Evolutionary conservation across 495 filamentous ascomycete species (phyloP), one percentile per base, ranked within the genome.

Genomic region (Tuber indicum): DNA sequence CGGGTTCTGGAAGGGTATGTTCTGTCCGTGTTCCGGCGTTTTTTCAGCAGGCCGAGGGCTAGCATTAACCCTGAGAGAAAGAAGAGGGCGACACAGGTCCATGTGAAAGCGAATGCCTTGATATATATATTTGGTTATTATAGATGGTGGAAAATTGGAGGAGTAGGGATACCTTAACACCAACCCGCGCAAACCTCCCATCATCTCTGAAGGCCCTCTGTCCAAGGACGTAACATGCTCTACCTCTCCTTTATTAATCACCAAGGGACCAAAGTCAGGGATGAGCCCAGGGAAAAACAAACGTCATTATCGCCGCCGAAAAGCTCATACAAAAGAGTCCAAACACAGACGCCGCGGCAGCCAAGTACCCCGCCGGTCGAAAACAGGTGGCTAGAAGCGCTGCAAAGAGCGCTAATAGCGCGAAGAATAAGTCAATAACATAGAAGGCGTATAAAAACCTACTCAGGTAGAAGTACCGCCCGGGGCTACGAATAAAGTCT

Each of bases 361-460:
- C 89, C 21, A 92, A 78, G 75, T 88, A 89, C 79, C 88, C 87
- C 47, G 88, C 91, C 46, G 91, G 84, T 42, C 89, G 86, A 8
- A 87, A 89, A 84, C 87, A 91, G 58, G 91, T 85, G 16, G 91
- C 89, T 43, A 91, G 80, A 26, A 92, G 82, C 26, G 90, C 89
- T 44, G 87, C 86, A 82, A 92, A 87, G 74, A 93, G 86, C 16
- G 90, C 88, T 72, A 85, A 72, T 3, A 88, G 86, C 74, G 86
- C 86, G 84, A 92, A 92, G 86, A 92, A 91, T 19, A 92, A 86
- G 32, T 88, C 87, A 79, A 93, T 89, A 76, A 93, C 83, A 78
- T 89, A 87, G 82, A 92, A 92, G n/a, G 90, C 89, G 84, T 91
- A 93, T 84, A 89, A 88, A 86, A 92, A 92, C 46, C 91, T 87